A percentile compares a stretch with the other conserved stretches of the same genome.
These are phyloP conservation scores for Pythium monospermum DNA, from an alignment of 352 stramenopile species.

Conservation along the genomic window DNA sequence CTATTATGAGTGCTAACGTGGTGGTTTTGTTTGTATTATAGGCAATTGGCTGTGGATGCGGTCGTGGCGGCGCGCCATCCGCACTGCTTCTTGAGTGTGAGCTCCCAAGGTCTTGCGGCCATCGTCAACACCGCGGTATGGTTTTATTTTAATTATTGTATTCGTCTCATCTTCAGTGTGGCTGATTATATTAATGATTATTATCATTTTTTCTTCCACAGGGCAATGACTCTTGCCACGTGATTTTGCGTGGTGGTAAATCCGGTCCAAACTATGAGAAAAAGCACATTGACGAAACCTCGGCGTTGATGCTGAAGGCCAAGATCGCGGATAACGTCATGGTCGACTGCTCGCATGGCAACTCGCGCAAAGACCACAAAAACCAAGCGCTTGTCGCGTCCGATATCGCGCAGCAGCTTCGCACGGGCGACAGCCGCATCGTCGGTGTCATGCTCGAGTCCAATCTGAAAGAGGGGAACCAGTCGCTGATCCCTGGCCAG, in stretches of 20 bases:
- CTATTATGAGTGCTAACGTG: too few relatives aligned
- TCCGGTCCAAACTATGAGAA: slow-evolving; percentile 82
- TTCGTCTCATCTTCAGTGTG: not conserved
- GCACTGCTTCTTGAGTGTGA: slow-evolving; percentile 88
- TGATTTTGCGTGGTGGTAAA: slow-evolving; percentile 85
- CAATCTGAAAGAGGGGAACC: slow-evolving; percentile 79
- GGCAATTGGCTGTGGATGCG: slow-evolving; percentile 80
- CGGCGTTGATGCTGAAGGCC: slow-evolving; percentile 78
- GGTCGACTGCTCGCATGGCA: slow-evolving; percentile 89
- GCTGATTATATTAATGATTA: not conserved
- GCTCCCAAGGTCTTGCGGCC: slow-evolving; percentile 76
- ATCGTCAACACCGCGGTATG: slow-evolving; percentile 79
- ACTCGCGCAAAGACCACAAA: slow-evolving; percentile 87
- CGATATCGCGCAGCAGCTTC: slow-evolving; percentile 69
- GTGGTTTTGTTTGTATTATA: too few relatives aligned
- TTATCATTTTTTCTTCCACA: slow-evolving; percentile 2
- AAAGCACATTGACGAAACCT: slow-evolving; percentile 76
- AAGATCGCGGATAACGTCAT: slow-evolving; percentile 83
- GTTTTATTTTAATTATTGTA: not conserved
- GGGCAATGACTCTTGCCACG: slow-evolving; percentile 86
- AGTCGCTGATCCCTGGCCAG: slow-evolving; percentile 67
- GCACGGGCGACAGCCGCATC: slow-evolving; percentile 68
- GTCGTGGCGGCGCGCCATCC: slow-evolving; percentile 76
- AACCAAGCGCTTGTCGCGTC: slow-evolving; percentile 78
- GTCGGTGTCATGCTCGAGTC: slow-evolving; percentile 89